phyloP scores from a whole-genome alignment of 305 asterid species.

The Fraxinus velutina region DNA sequence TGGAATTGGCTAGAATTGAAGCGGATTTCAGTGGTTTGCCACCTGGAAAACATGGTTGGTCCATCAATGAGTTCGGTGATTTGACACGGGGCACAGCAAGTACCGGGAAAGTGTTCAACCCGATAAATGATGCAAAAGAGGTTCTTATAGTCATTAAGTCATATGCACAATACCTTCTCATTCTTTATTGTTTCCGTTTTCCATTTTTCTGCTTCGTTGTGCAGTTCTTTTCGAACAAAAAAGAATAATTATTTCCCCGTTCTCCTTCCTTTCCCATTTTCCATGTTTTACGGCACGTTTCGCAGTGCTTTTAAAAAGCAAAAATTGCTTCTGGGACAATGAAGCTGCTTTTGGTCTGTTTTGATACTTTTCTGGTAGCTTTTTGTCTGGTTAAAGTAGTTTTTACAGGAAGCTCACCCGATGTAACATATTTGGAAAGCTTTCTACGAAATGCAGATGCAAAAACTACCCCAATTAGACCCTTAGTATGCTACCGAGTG shows the following conservation, averaged over 20 bases:
- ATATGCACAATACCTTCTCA: not conserved
- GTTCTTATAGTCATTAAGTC: conserved; percentile 18
- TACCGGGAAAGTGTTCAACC: conserved; percentile 75
- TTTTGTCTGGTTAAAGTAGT: not conserved
- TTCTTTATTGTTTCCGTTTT: not conserved
- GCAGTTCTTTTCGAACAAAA: not conserved
- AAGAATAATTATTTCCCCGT: not conserved
- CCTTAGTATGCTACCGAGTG: not conserved
- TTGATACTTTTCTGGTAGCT: not conserved
- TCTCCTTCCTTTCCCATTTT: not conserved
- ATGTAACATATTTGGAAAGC: not conserved
- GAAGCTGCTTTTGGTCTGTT: not conserved
- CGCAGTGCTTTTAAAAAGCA: not conserved
- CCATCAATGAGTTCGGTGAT: conserved; percentile 85
- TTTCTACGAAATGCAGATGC: not conserved
- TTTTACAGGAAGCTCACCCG: not conserved
- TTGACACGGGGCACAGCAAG: conserved; percentile 78
- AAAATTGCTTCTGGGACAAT: not conserved
- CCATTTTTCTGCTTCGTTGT: not conserved
- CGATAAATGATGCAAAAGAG: conserved; percentile 38
- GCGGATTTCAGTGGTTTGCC: conserved; percentile 83
- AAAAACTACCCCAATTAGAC: not conserved
- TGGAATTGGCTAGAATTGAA: conserved; percentile 80
- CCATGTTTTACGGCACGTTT: not conserved
- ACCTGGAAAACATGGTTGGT: conserved; percentile 85